Evolutionary conservation across 2,329 filamentous ascomycete genomes (phyloP), one percentile per base, ranked within the genome.

Genomic region (Ceratocystis variospora): DNA sequence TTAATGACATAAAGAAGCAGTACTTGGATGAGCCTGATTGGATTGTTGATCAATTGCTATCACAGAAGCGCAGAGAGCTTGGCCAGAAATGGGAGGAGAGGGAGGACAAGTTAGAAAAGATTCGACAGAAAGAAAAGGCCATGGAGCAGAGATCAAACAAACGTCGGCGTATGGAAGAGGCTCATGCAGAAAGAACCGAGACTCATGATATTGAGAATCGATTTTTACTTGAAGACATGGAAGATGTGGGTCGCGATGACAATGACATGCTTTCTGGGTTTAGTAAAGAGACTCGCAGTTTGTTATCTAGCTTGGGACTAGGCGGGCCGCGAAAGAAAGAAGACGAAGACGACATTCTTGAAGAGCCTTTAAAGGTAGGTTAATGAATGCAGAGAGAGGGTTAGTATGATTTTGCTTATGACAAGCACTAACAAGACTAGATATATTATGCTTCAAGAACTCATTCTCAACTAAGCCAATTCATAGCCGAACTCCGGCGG

Each of bases 391-490:
- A 28, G 48, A 28, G 28, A 37, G 17, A 59, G 48, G 48, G 10
- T 25, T n/a, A 8, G 55, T 22, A 64, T 61, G 53, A 45, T 37
- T 25, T 28, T 65, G 45, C 8, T 19, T 19, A 46, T 31, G 22
- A 22, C 63, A 41, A 25, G 65, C 72, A 72, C 73, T 77, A 74
- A 76, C 74, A 46, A 59, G 7, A 6, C 25, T 64, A 85, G 79
- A 89, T 96, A 63, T 96, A 89, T 75, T 96, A 93, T 76, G 94
- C 91, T 66, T 96, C 92, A 6, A 83, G 92, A 72, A 96, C 92
- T 0, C 92, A 96, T 74, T 96, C 92, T 2, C 92, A 96, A 72
- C 77, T 96, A 15, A 87, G 88, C 0, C 92, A 96, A 73, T 96
- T 96, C 74, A 86, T 93, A 19, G 82, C 85, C 53, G 92, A 96